Evolutionary conservation across 306 rosid genomes (phyloP), one percentile per base, ranked within the genome.

Genomic region (Fragaria iinumae): DNA sequence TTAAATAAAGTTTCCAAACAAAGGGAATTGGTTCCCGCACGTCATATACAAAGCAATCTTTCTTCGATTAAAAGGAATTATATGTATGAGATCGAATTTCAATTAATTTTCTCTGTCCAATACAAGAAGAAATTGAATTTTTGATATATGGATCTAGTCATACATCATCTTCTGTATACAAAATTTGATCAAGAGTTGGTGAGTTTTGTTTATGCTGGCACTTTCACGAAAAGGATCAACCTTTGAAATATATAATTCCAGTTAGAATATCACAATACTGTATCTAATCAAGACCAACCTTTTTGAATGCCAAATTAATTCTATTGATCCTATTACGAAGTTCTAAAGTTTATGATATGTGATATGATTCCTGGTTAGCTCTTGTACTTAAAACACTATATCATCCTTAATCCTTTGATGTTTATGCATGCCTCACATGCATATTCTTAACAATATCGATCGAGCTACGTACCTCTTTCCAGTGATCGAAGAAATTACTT

Each of bases 1-100:
- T 78, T 64, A 56, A 77, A 18, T 20, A 38, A 21, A 80, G 25
- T 41, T 77, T 66, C 53, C 69, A 25, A 14, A 49, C 73, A 75
- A 72, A 50, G 53, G 69, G 88, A 85, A 83, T 83, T 65, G 82
- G 79, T 82, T 82, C 89, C 80, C 63, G 39, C 41, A 60, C 66
- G 80, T 68, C 78, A 76, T 67, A 63, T 5, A 63, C 43, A 63
- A 11, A 5, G 11, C 69, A 41, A 9, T 75, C 77, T 41, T 29
- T 67, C 79, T 76, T 73, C 67, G 56, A 77, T 73, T 75, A 73
- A 83, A 79, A 76, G 27, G 72, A 69, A 47, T 32, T 68, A 23
- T 63, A 44, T 62, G 47, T 34, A 34, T 43, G 9, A 43, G 47
- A 43, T 43, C 11, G 12, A 43, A 43, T 9, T 43, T 43, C 23